Conservation (phyloP, 768 basidiomycete species). For the Dacryopinax primogenitus region DNA sequence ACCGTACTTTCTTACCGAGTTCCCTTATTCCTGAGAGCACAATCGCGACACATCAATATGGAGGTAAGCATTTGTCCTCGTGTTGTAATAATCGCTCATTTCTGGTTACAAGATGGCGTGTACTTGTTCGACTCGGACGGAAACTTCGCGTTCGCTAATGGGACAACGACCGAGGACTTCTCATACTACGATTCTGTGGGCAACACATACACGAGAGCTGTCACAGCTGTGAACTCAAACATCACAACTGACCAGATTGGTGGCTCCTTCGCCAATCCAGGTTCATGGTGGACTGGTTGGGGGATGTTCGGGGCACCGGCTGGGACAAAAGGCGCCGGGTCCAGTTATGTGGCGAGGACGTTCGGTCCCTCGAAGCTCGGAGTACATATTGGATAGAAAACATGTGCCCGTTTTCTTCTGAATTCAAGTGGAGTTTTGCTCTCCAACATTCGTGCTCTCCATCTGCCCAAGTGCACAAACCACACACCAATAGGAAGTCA, state of each 20-base stretch:
- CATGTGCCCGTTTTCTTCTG: too few species aligned
- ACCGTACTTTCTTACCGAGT: conserved; percentile 43
- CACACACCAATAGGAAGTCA: not conserved
- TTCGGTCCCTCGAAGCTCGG: not conserved
- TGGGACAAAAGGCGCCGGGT: not conserved
- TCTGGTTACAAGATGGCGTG: not conserved
- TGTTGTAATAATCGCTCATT: not conserved
- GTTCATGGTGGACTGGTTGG: not conserved
- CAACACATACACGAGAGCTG: conserved; percentile 49
- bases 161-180: conserved; percentile 58
- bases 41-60: conserved; percentile 46
- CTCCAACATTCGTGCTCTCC: too few species aligned
- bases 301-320: not conserved
- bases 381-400: not conserved
- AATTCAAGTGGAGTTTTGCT: too few species aligned
- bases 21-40: conserved; percentile 47
- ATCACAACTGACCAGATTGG: conserved; percentile 48
- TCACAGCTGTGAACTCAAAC: conserved; percentile 47
- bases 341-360: not conserved
- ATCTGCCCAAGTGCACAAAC: too few species aligned
- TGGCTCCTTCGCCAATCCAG: conserved; percentile 34
- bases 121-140: not conserved
- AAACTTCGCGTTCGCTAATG: conserved; percentile 36
- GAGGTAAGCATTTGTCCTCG: conserved; percentile 29
- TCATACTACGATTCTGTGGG: conserved; percentile 44